Percentiles rank a stretch among this genome's conserved stretches.
Conservation (phyloP, 2,329 filamentous ascomycete genomes). For the Botrytis sinoallii region DNA sequence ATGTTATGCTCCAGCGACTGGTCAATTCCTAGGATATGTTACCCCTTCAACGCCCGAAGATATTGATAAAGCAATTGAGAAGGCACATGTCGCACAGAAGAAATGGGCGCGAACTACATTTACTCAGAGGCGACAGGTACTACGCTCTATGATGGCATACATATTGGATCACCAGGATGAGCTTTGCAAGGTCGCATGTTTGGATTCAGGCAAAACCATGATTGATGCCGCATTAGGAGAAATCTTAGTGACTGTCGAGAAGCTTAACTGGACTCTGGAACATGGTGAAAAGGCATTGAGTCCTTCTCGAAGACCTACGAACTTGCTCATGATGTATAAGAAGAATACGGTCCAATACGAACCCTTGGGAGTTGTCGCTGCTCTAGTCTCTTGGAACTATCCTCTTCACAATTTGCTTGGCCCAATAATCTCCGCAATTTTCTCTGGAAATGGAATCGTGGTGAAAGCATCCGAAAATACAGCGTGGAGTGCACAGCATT, state of each 20-base stretch:
- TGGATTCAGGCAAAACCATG: slow-evolving; percentile 95
- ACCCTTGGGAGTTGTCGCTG: slow-evolving; percentile 86
- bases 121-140: slow-evolving; percentile 69
- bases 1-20: slow-evolving; percentile 88
- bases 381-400: slow-evolving; percentile 96
- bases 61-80: slow-evolving; percentile 75
- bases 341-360: slow-evolving; percentile 87
- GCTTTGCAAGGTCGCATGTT: slow-evolving; percentile 79
- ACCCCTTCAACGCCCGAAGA: slow-evolving; percentile 72
- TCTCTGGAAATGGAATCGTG: slow-evolving; percentile 85
- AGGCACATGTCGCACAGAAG: slow-evolving; percentile 70
- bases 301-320: slow-evolving; percentile 74
- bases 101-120: slow-evolving; percentile 79
- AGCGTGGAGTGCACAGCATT: slow-evolving; percentile 86
- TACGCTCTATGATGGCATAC: slow-evolving; percentile 77
- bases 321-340: slow-evolving; percentile 94
- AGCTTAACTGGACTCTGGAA: slow-evolving; percentile 87
- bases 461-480: slow-evolving; percentile 96
- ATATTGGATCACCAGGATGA: slow-evolving; percentile 85
- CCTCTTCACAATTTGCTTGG: slow-evolving; percentile 93
- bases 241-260: slow-evolving; percentile 90
- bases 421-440: slow-evolving; percentile 85
- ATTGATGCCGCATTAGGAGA: slow-evolving; percentile 92
- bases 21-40: slow-evolving; percentile 73
- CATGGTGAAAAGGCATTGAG: slow-evolving; percentile 81